Evolutionary conservation across 371 early-diverging fungal species (phyloP), one percentile per base, ranked within the genome.

Genomic region (Mortierella sp.): DNA sequence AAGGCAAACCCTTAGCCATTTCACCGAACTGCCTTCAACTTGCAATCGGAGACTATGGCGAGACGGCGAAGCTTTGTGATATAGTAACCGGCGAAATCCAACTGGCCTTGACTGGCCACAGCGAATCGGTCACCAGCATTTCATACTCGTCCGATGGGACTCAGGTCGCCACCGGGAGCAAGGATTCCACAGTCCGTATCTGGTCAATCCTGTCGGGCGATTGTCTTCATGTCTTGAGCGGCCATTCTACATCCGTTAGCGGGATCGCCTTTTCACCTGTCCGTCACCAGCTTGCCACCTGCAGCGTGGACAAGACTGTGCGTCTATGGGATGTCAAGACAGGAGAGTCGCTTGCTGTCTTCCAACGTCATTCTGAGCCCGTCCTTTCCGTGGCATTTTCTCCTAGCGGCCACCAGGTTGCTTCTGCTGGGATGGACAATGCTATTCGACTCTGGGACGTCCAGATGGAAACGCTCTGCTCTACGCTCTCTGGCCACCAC

Each of bases 191-290:
- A 10, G 40, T 68, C 2, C 50, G 68, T 3, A 34, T 68, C 4
- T 64, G 53, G 50, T 16, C 50, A n/a, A 6, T n/a, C 5, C 37
- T 19, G 9, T 24, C 40, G 7, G 45, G 67, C 2, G 26, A 19
- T 1, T 8, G 6, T 0, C 11, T 16, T 43, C 66, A 19, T 24
- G 43, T 44, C 8, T 9, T 66, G 24, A 7, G 44, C 6, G 44
- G 41, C 14, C 66, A 66, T 66, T 11, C 24, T 13, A 13, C 10
- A 7, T 10, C 10, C 8, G 24, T 44, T 43, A 1, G 8, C 13
- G 43, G 44, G 44, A 26, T 66, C 13, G 66, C 66, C n/a, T 66
- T 43, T 66, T 66, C 66, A 40, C 66, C 66, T 43, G 29, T 22
- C 26, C 44, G 66, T n/a, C n/a, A n/a, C 1, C 41, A 66, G 39